These are phyloP conservation scores for Xylariaceae sp. DNA, from an alignment of 2,329 filamentous ascomycete genomes.

Conservation along the genomic window DNA sequence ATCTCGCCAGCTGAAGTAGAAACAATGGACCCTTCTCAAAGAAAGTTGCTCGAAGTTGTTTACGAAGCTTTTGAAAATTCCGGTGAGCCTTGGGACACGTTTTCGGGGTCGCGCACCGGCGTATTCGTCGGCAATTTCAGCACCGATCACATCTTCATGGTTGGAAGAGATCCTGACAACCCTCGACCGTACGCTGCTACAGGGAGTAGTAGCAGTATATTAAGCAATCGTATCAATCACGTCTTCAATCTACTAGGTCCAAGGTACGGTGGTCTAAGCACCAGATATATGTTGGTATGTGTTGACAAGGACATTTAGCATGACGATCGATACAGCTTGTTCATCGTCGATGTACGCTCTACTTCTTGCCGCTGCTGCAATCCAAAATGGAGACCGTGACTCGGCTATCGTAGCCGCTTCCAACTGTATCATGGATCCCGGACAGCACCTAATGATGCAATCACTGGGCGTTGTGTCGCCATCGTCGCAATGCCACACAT, in stretches of 20 bases:
- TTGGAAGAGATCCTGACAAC: slow-evolving; percentile 15
- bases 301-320: slow-evolving; percentile 20
- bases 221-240: slow-evolving; percentile 26
- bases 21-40: slow-evolving; percentile 36
- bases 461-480: slow-evolving; percentile 18
- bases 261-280: slow-evolving; percentile 23
- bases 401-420: slow-evolving; percentile 27
- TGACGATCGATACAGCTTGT: slow-evolving; percentile 36
- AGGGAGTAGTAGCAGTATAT: slow-evolving; percentile 6
- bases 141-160: slow-evolving; percentile 22
- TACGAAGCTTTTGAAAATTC: slow-evolving; percentile 35
- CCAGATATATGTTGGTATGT: background rate
- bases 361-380: slow-evolving; percentile 20
- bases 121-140: slow-evolving; percentile 31
- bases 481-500: slow-evolving; percentile 10
- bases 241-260: slow-evolving; percentile 32
- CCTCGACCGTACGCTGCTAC: slow-evolving; percentile 12
- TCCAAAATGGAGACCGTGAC: slow-evolving; percentile 15
- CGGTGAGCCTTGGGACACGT: slow-evolving; percentile 19
- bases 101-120: slow-evolving; percentile 23
- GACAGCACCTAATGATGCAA: slow-evolving; percentile 10
- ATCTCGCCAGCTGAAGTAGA: slow-evolving; percentile 30
- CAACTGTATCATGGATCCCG: slow-evolving; percentile 26
- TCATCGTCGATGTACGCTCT: slow-evolving; percentile 32
- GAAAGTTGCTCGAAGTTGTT: slow-evolving; percentile 32